Evolutionary conservation across 129 eudicot species (phyloP).

Genomic region (Sambucus nigra): DNA sequence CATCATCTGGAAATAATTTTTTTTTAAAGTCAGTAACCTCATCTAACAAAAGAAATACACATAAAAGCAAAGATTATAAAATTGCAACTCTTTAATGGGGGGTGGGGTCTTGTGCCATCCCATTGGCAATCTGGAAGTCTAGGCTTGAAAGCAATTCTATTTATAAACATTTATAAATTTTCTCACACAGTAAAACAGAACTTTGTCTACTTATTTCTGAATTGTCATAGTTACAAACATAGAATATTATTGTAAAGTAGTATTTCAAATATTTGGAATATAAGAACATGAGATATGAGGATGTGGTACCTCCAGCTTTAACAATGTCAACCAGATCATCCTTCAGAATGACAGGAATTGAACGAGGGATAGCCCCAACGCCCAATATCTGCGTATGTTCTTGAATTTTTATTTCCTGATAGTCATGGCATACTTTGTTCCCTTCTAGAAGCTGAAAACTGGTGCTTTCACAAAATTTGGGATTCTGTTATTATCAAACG

Average conservation of each 20-base stretch:
- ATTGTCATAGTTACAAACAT: not conserved
- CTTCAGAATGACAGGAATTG: conserved; percentile 78
- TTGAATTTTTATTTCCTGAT: conserved; percentile 95
- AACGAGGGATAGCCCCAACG: conserved; percentile 96
- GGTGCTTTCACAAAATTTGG: conserved; percentile 69
- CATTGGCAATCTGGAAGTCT: too few relatives aligned
- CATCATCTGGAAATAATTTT: conserved; percentile 61
- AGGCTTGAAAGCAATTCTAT: too few relatives aligned
- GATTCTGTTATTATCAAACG: conserved; percentile 19
- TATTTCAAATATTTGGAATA: not conserved
- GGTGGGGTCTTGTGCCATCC: too few relatives aligned
- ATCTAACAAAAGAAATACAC: not conserved
- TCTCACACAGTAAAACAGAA: not conserved
- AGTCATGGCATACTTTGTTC: conserved; percentile 70
- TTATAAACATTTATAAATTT: not conserved
- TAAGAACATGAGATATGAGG: conserved; percentile 8
- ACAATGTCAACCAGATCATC: conserved; percentile 94
- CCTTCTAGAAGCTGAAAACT: conserved; percentile 66
- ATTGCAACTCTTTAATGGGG: too few relatives aligned
- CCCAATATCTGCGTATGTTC: conserved; percentile 88
- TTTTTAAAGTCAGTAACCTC: conserved; percentile 10
- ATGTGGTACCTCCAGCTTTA: conserved; percentile 82
- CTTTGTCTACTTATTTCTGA: not conserved
- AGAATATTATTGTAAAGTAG: not conserved
- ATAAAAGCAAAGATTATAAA: too few relatives aligned